These are phyloP conservation scores for Taiwanofungus camphoratus DNA, from an alignment of 1,284 basidiomycete species.

Conservation along the genomic window DNA sequence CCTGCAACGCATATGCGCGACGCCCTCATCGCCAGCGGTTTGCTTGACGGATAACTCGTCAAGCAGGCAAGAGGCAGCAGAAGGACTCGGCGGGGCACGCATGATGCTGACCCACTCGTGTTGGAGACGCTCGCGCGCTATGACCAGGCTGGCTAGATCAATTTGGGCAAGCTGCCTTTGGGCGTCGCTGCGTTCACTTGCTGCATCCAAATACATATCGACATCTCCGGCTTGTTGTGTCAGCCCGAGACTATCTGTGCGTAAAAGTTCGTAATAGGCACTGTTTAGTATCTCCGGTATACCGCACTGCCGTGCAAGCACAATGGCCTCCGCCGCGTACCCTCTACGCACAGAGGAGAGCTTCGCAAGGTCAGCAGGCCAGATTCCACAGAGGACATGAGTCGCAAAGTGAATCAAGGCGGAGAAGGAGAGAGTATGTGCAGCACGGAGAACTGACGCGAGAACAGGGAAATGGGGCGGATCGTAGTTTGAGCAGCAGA, in stretches of 20 bases:
- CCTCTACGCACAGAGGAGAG: constrained; percentile 6
- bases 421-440: constrained; percentile 20
- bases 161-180: background rate
- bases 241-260: constrained; percentile 15
- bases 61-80: background rate
- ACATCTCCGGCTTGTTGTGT: background rate
- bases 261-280: constrained; percentile 31
- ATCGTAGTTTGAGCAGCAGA: no score
- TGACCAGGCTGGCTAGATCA: background rate
- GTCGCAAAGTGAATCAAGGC: constrained; percentile 18
- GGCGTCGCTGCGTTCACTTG: background rate
- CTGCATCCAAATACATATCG: background rate
- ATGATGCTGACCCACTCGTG: background rate
- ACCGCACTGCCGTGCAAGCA: constrained; percentile 21
- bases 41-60: background rate
- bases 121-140: background rate
- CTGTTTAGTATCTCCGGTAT: constrained; percentile 26
- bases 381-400: constrained; percentile 20
- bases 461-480: constrained; percentile 20
- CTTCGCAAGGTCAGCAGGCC: constrained; percentile 15
- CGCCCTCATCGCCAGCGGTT: background rate
- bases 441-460: constrained; percentile 22
- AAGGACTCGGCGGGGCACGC: background rate
- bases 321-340: constrained; percentile 22
- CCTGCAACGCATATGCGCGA: background rate